Evolutionary conservation across 106 monocot genomes (phyloP), one percentile per base, ranked within the genome.

Genomic region (Phalaenopsis equestris): DNA sequence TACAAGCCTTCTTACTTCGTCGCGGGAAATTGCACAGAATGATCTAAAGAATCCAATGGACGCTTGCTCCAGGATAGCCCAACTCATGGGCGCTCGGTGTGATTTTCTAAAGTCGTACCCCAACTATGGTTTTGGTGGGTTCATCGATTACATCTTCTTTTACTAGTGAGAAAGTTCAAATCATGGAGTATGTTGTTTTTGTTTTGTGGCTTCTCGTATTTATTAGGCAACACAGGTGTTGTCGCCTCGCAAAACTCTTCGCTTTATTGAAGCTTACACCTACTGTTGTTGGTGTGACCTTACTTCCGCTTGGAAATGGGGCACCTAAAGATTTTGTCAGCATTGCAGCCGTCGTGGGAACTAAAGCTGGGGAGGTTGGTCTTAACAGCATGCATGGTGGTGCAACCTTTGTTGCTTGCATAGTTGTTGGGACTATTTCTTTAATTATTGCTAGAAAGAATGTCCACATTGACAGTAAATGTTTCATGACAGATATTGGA

Each of bases 241-340:
- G 88, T 75, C 91, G 90, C 73, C 73, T 99, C 24, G 92, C 90
- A 73, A 93, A 95, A 85, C 87, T 99, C 1, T 91, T 94, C 0
- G 49, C 49, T 74, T 86, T 95, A 70, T 80, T 99, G 68, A 84
- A 83, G 38, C 81, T 95, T 4, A 89, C 94, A 0, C 94, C 98
- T 2, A 99, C 98, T 6, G 88, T 99, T 10, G 92, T 94, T 9
- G 98, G 98, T 1, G 92, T 99, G 16, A 93, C 98, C 7, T 91
- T 99, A 12, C 90, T 99, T 81, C 94, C 98, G 0, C 83, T 99
- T 21, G 98, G 98, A 10, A 99, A 99, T 79, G 98, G 98, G 3
- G 94, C 98, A 21, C 98, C 98, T 3, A 93, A 99, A 81, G 98
- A 94, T 38, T 99, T 99, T 61, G 86, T 91, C 2, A 99, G 94